Evolutionary conservation across 306 rosid genomes (phyloP).

Genomic region (Fragaria ananassa): DNA sequence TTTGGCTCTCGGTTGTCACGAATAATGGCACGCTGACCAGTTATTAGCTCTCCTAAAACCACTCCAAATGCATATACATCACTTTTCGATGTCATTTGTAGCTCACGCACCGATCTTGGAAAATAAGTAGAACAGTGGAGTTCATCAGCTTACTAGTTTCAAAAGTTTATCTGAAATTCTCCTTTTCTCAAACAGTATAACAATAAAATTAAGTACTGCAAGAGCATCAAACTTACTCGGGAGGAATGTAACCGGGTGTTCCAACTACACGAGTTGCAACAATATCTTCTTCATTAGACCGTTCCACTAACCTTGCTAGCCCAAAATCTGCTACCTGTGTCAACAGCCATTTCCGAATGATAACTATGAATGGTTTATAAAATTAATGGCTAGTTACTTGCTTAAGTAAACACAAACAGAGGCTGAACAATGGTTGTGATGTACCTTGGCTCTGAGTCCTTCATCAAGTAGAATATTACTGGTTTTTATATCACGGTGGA

Average conservation of each 20-base stretch:
- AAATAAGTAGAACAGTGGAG: background rate
- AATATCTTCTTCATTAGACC: constrained; percentile 47
- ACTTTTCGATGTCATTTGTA: constrained; percentile 55
- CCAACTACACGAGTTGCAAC: constrained; percentile 63
- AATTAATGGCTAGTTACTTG: background rate
- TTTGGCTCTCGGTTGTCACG: constrained; percentile 35
- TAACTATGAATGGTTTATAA: background rate
- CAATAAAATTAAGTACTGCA: background rate
- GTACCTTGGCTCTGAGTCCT: constrained; percentile 59
- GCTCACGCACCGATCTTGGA: constrained; percentile 52
- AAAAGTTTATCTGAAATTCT: background rate
- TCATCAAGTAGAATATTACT: constrained; percentile 61
- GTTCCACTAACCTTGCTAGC: constrained; percentile 51
- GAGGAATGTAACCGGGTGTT: constrained; percentile 72
- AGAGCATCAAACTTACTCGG: constrained; percentile 47
- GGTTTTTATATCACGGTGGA: constrained; percentile 67
- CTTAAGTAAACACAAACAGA: background rate
- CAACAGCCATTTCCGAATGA: background rate
- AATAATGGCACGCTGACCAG: constrained; percentile 52
- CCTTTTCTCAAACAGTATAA: background rate
- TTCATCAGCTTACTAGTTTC: background rate
- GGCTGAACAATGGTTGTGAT: background rate
- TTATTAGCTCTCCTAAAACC: constrained; percentile 53
- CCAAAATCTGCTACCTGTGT: constrained; percentile 67
- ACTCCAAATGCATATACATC: constrained; percentile 74